These are phyloP conservation scores for Coniochaeta hoffmannii DNA, from an alignment of 2,329 filamentous ascomycete species.

Conservation along the genomic window DNA sequence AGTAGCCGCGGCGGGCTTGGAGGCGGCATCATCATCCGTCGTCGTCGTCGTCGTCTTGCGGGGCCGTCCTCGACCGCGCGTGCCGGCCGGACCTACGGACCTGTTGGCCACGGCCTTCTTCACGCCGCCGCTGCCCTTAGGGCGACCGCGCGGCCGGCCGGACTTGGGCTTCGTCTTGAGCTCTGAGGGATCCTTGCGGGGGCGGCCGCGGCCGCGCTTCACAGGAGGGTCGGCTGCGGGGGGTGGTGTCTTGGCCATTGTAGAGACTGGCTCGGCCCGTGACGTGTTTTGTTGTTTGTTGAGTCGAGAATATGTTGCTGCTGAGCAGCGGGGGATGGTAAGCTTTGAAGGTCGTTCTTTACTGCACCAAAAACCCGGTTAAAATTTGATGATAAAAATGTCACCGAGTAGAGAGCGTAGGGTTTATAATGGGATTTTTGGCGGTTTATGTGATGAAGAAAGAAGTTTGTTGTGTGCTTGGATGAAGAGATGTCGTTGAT, in stretches of 20 bases:
- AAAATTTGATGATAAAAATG: background rate
- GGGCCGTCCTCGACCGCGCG: background rate
- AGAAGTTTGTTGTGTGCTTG: background rate
- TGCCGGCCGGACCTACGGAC: background rate
- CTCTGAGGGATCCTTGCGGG: constrained; percentile 15
- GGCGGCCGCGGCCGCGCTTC: constrained; percentile 18
- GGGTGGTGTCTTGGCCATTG: background rate
- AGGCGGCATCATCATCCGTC: background rate
- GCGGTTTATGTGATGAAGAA: background rate
- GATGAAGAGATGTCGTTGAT: background rate
- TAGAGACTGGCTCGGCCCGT: too few species aligned
- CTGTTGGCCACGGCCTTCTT: constrained; percentile 9
- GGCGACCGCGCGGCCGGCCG: constrained; percentile 17
- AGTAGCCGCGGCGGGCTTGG: background rate
- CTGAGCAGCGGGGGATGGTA: background rate
- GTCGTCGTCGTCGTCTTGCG: background rate
- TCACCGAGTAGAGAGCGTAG: background rate
- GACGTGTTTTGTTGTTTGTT: background rate
- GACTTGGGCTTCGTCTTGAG: constrained; percentile 14
- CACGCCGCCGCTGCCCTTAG: constrained; percentile 16
- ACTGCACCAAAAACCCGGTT: background rate
- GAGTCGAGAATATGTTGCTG: background rate
- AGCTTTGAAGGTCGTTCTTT: background rate
- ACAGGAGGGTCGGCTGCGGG: background rate
- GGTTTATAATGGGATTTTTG: background rate